These are phyloP conservation scores for Aspergillus intermedius DNA, from an alignment of 2,329 filamentous ascomycete genomes.

Conservation along the genomic window DNA sequence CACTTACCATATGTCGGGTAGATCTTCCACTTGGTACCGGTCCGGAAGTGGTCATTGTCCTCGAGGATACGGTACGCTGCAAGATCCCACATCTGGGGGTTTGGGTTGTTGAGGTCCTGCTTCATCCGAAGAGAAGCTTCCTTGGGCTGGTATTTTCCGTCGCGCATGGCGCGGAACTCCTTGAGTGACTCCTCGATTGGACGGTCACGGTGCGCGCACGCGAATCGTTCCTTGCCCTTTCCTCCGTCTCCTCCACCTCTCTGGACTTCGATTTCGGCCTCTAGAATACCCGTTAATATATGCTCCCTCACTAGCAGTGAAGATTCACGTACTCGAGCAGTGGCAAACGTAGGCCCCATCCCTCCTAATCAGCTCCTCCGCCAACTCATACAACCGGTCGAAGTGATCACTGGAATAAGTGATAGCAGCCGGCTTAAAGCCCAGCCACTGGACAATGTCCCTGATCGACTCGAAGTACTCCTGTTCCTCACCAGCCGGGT, in stretches of 20 bases:
- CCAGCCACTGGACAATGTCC: slow-evolving; percentile 78
- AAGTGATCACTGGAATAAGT: slow-evolving; percentile 92
- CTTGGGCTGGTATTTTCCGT: slow-evolving; percentile 80
- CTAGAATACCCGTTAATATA: slow-evolving; percentile 25
- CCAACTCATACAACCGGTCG: slow-evolving; percentile 76
- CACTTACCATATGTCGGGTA: slow-evolving; percentile 78
- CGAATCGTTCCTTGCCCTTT: slow-evolving; percentile 62
- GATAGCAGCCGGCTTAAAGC: slow-evolving; percentile 69
- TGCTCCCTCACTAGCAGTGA: neutral
- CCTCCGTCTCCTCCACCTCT: slow-evolving; percentile 68
- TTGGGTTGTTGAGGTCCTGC: slow-evolving; percentile 71
- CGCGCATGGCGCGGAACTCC: slow-evolving; percentile 84
- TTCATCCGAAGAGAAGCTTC: slow-evolving; percentile 90
- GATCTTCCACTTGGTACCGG: slow-evolving; percentile 78
- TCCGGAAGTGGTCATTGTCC: slow-evolving; percentile 47
- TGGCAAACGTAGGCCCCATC: slow-evolving; percentile 77
- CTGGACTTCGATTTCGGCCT: slow-evolving; percentile 78
- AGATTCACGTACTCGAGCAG: slow-evolving; percentile 52
- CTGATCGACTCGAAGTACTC: slow-evolving; percentile 83
- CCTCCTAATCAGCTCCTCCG: slow-evolving; percentile 71
- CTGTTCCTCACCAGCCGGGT: slow-evolving; percentile 88
- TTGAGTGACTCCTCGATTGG: slow-evolving; percentile 67
- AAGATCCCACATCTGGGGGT: slow-evolving; percentile 95
- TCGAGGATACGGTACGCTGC: slow-evolving; percentile 78
- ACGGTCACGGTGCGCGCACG: slow-evolving; percentile 73